Conservation (phyloP, 2,329 filamentous ascomycete species). For the Coleophoma cylindrospora region DNA sequence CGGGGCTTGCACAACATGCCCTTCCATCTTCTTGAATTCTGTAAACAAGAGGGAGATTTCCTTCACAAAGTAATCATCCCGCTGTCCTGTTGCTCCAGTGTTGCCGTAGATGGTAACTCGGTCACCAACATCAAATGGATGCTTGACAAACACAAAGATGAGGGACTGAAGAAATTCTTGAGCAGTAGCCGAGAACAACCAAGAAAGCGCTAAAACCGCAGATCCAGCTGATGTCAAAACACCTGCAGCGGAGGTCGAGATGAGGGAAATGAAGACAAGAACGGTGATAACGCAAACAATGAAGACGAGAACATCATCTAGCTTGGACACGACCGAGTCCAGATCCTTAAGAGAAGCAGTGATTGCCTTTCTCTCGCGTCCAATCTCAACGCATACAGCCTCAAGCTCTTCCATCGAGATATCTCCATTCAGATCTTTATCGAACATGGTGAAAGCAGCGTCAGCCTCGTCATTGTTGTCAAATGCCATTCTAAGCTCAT, state of each 20-base stretch:
- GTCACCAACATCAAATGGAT: constrained; percentile 94
- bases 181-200: constrained; percentile 88
- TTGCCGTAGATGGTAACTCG: constrained; percentile 89
- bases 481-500: constrained; percentile 77
- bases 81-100: constrained; percentile 69
- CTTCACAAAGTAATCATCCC: constrained; percentile 95
- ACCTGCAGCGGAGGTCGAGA: constrained; percentile 85
- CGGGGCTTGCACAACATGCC: constrained; percentile 90
- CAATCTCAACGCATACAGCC: constrained; percentile 88
- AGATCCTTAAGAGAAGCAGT: constrained; percentile 92
- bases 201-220: constrained; percentile 81
- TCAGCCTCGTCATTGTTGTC: constrained; percentile 80
- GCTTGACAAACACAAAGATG: constrained; percentile 95
- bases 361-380: constrained; percentile 90
- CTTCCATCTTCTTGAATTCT: constrained; percentile 98
- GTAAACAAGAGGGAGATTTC: constrained; percentile 91
- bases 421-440: constrained; percentile 94
- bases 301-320: constrained; percentile 85
- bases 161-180: constrained; percentile 93
- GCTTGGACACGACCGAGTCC: constrained; percentile 85
- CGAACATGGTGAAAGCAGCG: constrained; percentile 85
- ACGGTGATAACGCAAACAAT: constrained; percentile 76
- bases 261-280: constrained; percentile 82
- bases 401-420: constrained; percentile 95
- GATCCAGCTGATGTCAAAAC: constrained; percentile 88